phyloP scores from a whole-genome alignment of 371 early-diverging fungal species.

The Rhizopus stolonifer region DNA sequence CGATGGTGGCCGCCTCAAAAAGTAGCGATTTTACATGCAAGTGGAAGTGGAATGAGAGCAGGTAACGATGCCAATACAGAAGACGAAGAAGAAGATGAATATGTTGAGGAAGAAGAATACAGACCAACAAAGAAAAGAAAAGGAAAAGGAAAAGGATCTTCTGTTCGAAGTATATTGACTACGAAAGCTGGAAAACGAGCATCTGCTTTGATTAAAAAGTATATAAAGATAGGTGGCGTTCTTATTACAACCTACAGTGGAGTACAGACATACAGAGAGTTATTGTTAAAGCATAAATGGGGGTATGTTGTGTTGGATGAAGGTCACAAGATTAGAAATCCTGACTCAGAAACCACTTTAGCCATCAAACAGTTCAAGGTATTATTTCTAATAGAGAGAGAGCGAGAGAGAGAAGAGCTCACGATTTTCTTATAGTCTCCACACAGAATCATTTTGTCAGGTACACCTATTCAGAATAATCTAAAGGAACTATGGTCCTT shows the following conservation, averaged over 20 bases:
- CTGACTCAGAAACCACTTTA: conserved; percentile 87
- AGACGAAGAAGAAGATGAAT: conserved; percentile 22
- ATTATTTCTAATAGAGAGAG: neutral
- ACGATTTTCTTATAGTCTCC: conserved; percentile 58
- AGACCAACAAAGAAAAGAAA: conserved; percentile 24
- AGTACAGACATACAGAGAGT: conserved; percentile 66
- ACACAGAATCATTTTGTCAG: conserved; percentile 89
- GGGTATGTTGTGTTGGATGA: conserved; percentile 95
- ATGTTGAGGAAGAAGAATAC: conserved; percentile 29
- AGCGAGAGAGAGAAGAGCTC: neutral
- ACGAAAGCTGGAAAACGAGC: conserved; percentile 44
- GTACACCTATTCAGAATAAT: conserved; percentile 99
- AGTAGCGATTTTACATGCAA: conserved; percentile 84
- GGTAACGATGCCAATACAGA: conserved; percentile 9
- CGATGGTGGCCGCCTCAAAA: conserved; percentile 95
- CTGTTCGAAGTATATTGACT: conserved; percentile 17
- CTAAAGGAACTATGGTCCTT: conserved; percentile 96
- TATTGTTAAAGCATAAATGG: conserved; percentile 76
- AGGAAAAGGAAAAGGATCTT: conserved; percentile 20
- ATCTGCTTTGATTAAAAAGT: conserved; percentile 34
- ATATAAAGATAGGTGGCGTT: conserved; percentile 65
- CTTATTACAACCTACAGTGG: conserved; percentile 89
- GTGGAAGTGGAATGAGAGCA: conserved; percentile 69
- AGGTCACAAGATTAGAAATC: conserved; percentile 97
- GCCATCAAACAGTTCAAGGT: conserved; percentile 80